Evolutionary conservation across 257 asterid species (phyloP), one percentile per base, ranked within the genome.

Genomic region (Linaria vulgaris): DNA sequence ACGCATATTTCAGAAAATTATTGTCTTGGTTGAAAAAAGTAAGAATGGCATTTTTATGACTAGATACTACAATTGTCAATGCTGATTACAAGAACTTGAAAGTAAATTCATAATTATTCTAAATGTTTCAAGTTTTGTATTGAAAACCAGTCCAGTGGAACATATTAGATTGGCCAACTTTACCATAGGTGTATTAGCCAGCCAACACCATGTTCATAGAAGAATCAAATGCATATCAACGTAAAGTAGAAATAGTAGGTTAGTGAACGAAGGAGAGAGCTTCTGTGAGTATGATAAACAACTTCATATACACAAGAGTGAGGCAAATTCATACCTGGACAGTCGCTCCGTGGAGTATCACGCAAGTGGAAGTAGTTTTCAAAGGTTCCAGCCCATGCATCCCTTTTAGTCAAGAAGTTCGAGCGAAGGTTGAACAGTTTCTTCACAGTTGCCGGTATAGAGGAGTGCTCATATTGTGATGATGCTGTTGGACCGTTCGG

Each of bases 311-410:
- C 56, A 56, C 37, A 34, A 8, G 37, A 41, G 62, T 2, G 27
- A n/a, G 41, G 56, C 20, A 38, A 52, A 73, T 31, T 39, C 72
- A 37, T 60, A 91, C 98, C 98, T 88, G 96, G 98, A 70, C 98
- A 88, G 78, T 92, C 95, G 27, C 82, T 81, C 12, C 98, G 95
- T 12, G 98, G 98, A 73, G 96, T 80, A 52, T 80, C 72, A 1
- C 98, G 97, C 55, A 76, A 38, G 69, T 43, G 63, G 47, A 91
- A 80, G 87, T 76, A 78, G 55, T 79, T 82, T 74, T 88, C 98
- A 23, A 91, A 91, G 50, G 95, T 88, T 64, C 96, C 98, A 73
- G 98, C 98, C 98, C 98, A 88, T 2, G 96, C 96, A 59, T 91
- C 98, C 74, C 98, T 78, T 77, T 86, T 91, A 50, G 96, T 91